Conservation (phyloP, 2,329 filamentous ascomycete species). For the Zasmidium cellare region DNA sequence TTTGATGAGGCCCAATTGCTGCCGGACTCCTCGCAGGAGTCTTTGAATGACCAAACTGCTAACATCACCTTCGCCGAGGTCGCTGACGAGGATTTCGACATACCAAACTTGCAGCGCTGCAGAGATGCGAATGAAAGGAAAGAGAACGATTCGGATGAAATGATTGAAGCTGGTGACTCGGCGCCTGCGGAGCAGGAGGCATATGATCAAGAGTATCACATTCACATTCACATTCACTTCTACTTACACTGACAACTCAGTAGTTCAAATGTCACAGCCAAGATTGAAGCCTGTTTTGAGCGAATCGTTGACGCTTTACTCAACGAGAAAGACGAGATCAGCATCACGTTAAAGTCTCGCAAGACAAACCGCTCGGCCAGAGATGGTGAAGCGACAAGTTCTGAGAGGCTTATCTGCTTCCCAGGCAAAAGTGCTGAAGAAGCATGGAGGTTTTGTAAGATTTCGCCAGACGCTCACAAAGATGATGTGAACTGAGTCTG, state of each 20-base stretch:
- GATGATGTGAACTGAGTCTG: constrained; percentile 5
- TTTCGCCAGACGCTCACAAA: background rate
- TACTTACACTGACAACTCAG: background rate
- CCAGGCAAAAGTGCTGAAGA: constrained; percentile 57
- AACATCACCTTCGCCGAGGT: constrained; percentile 14
- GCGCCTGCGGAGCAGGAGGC: background rate
- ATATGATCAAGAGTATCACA: background rate
- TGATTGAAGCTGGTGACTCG: too few relatives aligned
- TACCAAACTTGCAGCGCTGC: too few relatives aligned
- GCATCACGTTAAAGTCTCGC: constrained; percentile 49
- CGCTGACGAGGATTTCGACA: background rate
- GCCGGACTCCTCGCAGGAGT: constrained; percentile 24
- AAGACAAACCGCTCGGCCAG: constrained; percentile 7
- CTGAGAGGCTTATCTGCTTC: constrained; percentile 42
- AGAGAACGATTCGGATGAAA: too few relatives aligned
- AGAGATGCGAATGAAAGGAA: background rate
- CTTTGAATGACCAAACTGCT: constrained; percentile 22
- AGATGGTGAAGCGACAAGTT: constrained; percentile 10
- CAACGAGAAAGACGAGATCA: constrained; percentile 46
- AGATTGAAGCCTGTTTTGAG: constrained; percentile 59
- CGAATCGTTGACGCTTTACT: constrained; percentile 51
- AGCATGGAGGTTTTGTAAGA: constrained; percentile 58
- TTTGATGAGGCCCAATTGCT: constrained; percentile 21
- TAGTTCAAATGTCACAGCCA: constrained; percentile 43
- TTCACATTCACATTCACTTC: background rate